Percentiles rank a stretch among this genome's conserved stretches.
Evolutionary conservation across 2,329 filamentous ascomycete species (phyloP).

Genomic region (Fusarium sp.): DNA sequence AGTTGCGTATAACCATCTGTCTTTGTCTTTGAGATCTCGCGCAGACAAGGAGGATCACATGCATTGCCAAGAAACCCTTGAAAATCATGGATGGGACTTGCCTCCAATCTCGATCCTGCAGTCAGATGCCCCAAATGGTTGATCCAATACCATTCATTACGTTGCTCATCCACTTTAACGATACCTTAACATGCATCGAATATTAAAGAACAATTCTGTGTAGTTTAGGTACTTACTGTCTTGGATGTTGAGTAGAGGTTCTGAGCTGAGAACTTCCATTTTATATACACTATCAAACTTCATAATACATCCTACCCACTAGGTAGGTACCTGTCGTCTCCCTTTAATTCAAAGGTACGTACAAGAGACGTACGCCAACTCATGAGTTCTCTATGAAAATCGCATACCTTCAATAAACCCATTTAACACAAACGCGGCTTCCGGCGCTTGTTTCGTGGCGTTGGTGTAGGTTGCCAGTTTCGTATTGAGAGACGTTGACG

Average conservation of each 20-base stretch:
- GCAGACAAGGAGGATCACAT: slow-evolving; percentile 29
- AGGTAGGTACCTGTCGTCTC: background rate
- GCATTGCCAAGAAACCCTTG: slow-evolving; percentile 7
- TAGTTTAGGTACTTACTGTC: background rate
- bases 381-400: background rate
- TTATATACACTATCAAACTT: background rate
- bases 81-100: background rate
- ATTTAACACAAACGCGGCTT: slow-evolving; percentile 4
- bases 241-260: background rate
- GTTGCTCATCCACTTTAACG: slow-evolving; percentile 22
- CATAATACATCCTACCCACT: background rate
- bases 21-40: background rate
- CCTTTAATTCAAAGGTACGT: background rate
- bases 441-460: slow-evolving; percentile 22
- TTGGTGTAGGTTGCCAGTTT: slow-evolving; percentile 1
- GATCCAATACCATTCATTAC: slow-evolving; percentile 37
- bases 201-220: background rate
- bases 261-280: background rate
- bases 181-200: background rate
- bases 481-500: slow-evolving; percentile 25
- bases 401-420: background rate
- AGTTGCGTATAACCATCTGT: background rate
- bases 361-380: background rate
- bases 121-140: slow-evolving; percentile 8
- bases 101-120: slow-evolving; percentile 24